Evolutionary conservation across 2,329 filamentous ascomycete genomes (phyloP).

Genomic region (Penicillium sp.): DNA sequence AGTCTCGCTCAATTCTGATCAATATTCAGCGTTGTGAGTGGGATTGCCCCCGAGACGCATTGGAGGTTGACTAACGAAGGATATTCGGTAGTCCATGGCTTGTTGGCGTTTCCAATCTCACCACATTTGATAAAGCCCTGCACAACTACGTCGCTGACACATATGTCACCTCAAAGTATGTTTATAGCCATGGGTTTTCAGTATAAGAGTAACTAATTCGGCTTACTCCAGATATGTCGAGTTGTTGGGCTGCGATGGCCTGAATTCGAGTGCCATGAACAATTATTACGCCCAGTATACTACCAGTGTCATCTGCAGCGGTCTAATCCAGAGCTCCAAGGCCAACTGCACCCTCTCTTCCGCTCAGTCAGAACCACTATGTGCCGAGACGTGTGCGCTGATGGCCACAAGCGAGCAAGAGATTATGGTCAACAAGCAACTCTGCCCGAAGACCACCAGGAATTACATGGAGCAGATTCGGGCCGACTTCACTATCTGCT

Average conservation of each 20-base stretch:
- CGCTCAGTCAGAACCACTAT: constrained; percentile 72
- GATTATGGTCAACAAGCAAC: constrained; percentile 70
- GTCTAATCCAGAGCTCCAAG: constrained; percentile 88
- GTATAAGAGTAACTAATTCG: constrained; percentile 6
- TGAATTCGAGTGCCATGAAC: constrained; percentile 76
- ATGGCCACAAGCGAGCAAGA: constrained; percentile 74
- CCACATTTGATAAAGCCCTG: constrained; percentile 76
- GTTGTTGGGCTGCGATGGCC: constrained; percentile 75
- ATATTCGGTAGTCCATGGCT: constrained; percentile 72
- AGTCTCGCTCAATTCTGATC: constrained; percentile 63
- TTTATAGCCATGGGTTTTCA: not conserved
- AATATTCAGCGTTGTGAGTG: constrained; percentile 67
- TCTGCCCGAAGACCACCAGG: constrained; percentile 69
- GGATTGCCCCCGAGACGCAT: not conserved
- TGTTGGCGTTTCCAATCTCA: constrained; percentile 71
- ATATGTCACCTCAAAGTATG: constrained; percentile 79
- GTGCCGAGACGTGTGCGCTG: constrained; percentile 83
- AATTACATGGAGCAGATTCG: constrained; percentile 76
- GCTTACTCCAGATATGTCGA: constrained; percentile 68
- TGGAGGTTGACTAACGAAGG: constrained; percentile 28
- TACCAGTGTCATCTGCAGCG: constrained; percentile 87
- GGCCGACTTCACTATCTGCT: constrained; percentile 89
- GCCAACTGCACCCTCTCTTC: constrained; percentile 65
- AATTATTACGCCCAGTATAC: constrained; percentile 92
- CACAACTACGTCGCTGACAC: constrained; percentile 70